Evolutionary conservation across 306 rosid genomes (phyloP), one percentile per base, ranked within the genome.

Genomic region (Canavalia gladiata): DNA sequence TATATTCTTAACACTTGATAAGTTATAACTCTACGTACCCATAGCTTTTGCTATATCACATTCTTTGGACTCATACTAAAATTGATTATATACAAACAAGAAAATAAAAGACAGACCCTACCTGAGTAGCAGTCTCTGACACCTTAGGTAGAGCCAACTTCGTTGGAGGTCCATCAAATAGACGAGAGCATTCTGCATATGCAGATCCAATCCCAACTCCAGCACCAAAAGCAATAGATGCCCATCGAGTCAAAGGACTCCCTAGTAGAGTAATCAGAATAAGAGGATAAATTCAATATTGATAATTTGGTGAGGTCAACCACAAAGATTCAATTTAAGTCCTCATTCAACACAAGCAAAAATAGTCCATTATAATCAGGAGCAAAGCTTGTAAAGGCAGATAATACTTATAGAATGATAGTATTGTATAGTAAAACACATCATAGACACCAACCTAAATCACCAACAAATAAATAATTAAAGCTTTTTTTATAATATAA

Each of bases 161-260:
- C n/a, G 89, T 71, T 31, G 92, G 83, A 71, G 92, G 79, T 76
- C 89, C 91, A 83, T 81, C 89, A 84, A 89, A 92, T 67, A 86
- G 70, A 47, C 75, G 88, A 82, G 90, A 88, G 54, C 98, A 91
- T 18, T 94, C 94, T 6, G 94, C 59, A 82, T 89, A 94, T 7
- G 97, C 97, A 34, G 97, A 92, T 79, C 98, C 98, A 33, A 94
- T 68, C 68, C 97, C 98, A 63, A 86, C 75, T 35, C 97, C 98
- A 78, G 97, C 98, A 29, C 97, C 97, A 84, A 90, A 92, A 84
- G 97, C 97, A 68, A 92, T 78, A 45, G 97, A 89, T 35, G 97
- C 94, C 98, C 97, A 94, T 58, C 97, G 97, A 85, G 94, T 87
- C 73, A 70, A 83, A 42, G 97, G 98, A 85, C 91, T 94, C 94